phyloP scores from a whole-genome alignment of 495 filamentous ascomycete genomes.

The Wilcoxina mikolae region DNA sequence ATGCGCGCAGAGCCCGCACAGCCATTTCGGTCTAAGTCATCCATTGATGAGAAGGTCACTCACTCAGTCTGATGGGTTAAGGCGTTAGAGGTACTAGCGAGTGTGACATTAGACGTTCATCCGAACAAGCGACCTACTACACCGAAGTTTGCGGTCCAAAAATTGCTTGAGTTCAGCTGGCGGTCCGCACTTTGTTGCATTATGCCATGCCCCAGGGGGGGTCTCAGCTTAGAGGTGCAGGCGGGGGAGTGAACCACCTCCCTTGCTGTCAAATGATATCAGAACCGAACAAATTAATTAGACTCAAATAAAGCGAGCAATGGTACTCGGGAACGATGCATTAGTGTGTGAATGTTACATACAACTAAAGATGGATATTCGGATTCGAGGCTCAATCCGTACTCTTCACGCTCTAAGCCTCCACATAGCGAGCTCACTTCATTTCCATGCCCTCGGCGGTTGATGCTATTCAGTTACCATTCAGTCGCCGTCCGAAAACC shows the following conservation, averaged over 20 bases:
- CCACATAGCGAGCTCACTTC: too few species aligned
- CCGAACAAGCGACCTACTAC: background rate
- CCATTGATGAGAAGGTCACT: background rate
- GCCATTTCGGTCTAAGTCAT: background rate
- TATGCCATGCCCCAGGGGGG: too few species aligned
- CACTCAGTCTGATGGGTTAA: background rate
- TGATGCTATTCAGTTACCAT: background rate
- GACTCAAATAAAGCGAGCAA: too few species aligned
- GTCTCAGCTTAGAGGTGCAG: too few species aligned
- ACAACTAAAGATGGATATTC: background rate
- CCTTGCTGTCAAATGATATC: too few species aligned
- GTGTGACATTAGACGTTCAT: background rate
- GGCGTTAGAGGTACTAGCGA: background rate
- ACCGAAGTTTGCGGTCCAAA: background rate
- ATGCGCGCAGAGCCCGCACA: conserved; percentile 4
- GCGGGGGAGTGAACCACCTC: too few species aligned
- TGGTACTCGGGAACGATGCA: too few species aligned
- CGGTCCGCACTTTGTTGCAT: background rate
- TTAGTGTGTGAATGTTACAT: too few species aligned
- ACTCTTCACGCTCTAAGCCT: background rate
- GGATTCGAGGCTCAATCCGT: background rate
- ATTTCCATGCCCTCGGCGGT: background rate
- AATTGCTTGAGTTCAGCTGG: background rate
- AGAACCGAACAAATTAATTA: too few species aligned
- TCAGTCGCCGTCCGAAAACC: background rate